phyloP scores from a whole-genome alignment of 1,284 basidiomycete genomes.

The Coriolopsis trogii region DNA sequence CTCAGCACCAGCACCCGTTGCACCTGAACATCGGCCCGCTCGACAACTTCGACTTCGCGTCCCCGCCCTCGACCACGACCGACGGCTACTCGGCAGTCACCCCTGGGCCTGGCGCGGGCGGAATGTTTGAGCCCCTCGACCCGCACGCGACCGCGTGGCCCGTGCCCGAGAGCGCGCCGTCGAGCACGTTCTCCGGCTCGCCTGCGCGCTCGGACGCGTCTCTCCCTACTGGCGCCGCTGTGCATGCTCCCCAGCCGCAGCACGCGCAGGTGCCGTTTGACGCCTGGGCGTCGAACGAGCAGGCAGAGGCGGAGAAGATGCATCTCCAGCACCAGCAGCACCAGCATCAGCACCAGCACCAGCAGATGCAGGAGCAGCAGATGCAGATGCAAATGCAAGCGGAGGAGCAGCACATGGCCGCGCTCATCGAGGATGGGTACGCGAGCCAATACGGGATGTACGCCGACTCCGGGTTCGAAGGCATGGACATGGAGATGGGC shows the following conservation, averaged over 20 bases:
- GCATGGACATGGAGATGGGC: slow-evolving; percentile 13
- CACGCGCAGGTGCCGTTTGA: background rate
- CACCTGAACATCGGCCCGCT: slow-evolving; percentile 22
- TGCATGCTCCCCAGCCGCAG: background rate
- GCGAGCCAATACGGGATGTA: too few species aligned
- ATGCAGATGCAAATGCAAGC: background rate
- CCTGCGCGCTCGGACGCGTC: slow-evolving; percentile 44
- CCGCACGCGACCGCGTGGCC: slow-evolving; percentile 33
- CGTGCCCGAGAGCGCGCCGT: slow-evolving; percentile 31
- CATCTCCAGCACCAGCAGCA: slow-evolving; percentile 20
- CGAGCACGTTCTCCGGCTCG: slow-evolving; percentile 49
- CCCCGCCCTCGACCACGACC: slow-evolving; percentile 16
- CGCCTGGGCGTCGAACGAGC: too few species aligned
- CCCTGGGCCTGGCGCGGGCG: slow-evolving; percentile 1
- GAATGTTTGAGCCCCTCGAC: slow-evolving; percentile 15
- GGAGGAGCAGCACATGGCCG: slow-evolving; percentile 8
- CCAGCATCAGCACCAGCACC: slow-evolving; percentile 6
- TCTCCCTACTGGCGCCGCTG: slow-evolving; percentile 22
- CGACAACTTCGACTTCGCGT: slow-evolving; percentile 19
- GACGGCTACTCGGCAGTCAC: slow-evolving; percentile 14
- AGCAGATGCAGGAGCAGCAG: slow-evolving; percentile 1
- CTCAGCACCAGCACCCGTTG: slow-evolving; percentile 12
- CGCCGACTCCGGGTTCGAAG: slow-evolving; percentile 6
- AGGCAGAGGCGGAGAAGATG: too few species aligned
- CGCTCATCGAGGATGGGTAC: slow-evolving; percentile 10